Evolutionary conservation across 2,329 filamentous ascomycete genomes (phyloP).

Genomic region (Fusarium staphyleae): DNA sequence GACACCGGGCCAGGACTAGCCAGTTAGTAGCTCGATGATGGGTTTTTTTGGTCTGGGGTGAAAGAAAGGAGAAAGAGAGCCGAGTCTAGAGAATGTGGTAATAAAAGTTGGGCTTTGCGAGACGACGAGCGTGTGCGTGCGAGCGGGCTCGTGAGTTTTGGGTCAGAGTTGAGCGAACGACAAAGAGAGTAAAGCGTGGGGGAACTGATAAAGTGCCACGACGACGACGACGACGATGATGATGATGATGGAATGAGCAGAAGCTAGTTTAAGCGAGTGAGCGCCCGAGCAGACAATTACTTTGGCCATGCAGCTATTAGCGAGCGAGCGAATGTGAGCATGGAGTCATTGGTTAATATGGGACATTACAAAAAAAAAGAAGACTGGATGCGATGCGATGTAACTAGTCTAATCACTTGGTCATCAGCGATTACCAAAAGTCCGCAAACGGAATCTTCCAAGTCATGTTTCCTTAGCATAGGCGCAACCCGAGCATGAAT

Average conservation of each 20-base stretch:
- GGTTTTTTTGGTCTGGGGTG: neutral
- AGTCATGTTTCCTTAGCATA: constrained; percentile 14
- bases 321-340: constrained; percentile 15
- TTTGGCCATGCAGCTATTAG: constrained; percentile 21
- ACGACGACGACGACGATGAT: neutral
- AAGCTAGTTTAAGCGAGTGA: constrained; percentile 22
- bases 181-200: neutral
- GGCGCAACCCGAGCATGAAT: neutral
- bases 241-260: constrained; percentile 1
- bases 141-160: neutral
- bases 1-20: constrained; percentile 31
- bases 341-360: constrained; percentile 14
- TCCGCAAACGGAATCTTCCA: constrained; percentile 20
- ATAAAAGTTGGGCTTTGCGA: constrained; percentile 5
- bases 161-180: neutral
- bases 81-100: constrained; percentile 3
- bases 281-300: constrained; percentile 12
- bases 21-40: constrained; percentile 13
- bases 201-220: neutral
- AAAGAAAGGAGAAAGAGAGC: neutral
- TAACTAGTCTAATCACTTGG: neutral
- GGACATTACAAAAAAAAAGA: neutral
- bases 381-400: neutral
- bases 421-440: neutral
- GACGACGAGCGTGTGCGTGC: neutral